phyloP scores from a whole-genome alignment of 2,329 filamentous ascomycete genomes.

The Ustilaginoidea virens region DNA sequence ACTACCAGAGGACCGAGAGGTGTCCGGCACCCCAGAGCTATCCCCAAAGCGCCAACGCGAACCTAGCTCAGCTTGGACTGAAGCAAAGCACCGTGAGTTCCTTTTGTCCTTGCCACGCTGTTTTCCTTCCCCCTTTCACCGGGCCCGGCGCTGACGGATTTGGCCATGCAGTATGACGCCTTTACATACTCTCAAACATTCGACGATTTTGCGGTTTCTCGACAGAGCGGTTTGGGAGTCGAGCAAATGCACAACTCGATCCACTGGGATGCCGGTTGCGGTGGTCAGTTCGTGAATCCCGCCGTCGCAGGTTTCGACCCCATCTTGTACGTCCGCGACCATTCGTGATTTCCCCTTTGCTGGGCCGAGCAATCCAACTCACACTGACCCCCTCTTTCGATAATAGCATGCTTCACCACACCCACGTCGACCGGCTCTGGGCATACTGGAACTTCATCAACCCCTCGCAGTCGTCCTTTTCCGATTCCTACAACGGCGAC shows the following conservation, averaged over 20 bases:
- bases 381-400: background rate
- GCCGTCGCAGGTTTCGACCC: conserved; percentile 29
- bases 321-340: conserved; percentile 28
- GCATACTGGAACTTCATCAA: conserved; percentile 34
- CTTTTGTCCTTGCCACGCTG: background rate
- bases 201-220: conserved; percentile 18
- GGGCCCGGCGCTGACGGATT: conserved; percentile 4
- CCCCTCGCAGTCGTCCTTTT: conserved; percentile 21
- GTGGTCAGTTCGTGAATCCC: conserved; percentile 23
- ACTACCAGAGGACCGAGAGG: conserved; percentile 18
- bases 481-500: conserved; percentile 22
- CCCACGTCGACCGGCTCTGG: conserved; percentile 50
- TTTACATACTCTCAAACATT: conserved; percentile 22
- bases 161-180: conserved; percentile 21
- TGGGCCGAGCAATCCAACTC: background rate
- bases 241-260: conserved; percentile 28
- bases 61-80: conserved; percentile 18
- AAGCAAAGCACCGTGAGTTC: conserved; percentile 25
- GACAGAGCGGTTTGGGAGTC: conserved; percentile 21
- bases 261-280: conserved; percentile 25
- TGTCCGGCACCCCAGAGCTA: conserved; percentile 23
- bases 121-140: background rate
- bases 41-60: conserved; percentile 20
- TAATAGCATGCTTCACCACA: conserved; percentile 29
- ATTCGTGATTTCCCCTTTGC: no score